Evolutionary conservation across 805 yeast species (phyloP).

Genomic region (Barnettozyma siamensis): DNA sequence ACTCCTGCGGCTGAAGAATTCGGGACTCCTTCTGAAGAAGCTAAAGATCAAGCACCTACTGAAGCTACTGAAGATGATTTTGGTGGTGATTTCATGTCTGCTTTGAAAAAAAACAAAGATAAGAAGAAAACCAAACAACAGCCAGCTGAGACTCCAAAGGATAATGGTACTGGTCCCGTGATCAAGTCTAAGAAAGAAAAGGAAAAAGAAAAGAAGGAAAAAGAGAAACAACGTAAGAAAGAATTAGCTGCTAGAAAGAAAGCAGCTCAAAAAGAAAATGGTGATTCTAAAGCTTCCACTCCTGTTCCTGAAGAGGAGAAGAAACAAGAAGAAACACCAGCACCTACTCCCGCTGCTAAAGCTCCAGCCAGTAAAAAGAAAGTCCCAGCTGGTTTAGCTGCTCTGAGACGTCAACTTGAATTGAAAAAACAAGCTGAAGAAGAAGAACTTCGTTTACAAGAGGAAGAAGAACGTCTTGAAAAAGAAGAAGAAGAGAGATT

Average conservation of each 20-base stretch:
- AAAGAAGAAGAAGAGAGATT: constrained; percentile 45
- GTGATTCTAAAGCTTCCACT: constrained; percentile 10
- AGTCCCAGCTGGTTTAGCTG: constrained; percentile 87
- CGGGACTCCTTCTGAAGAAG: constrained; percentile 31
- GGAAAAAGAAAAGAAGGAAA: constrained; percentile 92
- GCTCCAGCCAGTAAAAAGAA: constrained; percentile 53
- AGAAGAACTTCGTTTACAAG: constrained; percentile 66
- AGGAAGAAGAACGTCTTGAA: constrained; percentile 57
- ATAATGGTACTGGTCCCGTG: constrained; percentile 52
- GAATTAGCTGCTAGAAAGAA: constrained; percentile 85
- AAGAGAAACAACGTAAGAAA: constrained; percentile 85
- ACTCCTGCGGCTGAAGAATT: constrained; percentile 48
- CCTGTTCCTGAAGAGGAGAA: constrained; percentile 18
- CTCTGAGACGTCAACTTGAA: constrained; percentile 84
- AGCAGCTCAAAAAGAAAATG: constrained; percentile 37
- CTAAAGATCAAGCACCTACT: constrained; percentile 21
- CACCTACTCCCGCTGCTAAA: constrained; percentile 25
- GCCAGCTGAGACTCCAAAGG: constrained; percentile 44
- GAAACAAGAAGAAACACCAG: constrained; percentile 23
- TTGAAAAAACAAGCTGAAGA: constrained; percentile 84
- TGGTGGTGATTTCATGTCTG: constrained; percentile 72
- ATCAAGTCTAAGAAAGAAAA: constrained; percentile 89
- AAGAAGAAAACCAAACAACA: constrained; percentile 63
- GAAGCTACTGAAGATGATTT: constrained; percentile 36
- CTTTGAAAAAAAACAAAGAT: constrained; percentile 72